phyloP scores from a whole-genome alignment of 1,284 basidiomycete species.

The Coniferiporia sulphurascens region DNA sequence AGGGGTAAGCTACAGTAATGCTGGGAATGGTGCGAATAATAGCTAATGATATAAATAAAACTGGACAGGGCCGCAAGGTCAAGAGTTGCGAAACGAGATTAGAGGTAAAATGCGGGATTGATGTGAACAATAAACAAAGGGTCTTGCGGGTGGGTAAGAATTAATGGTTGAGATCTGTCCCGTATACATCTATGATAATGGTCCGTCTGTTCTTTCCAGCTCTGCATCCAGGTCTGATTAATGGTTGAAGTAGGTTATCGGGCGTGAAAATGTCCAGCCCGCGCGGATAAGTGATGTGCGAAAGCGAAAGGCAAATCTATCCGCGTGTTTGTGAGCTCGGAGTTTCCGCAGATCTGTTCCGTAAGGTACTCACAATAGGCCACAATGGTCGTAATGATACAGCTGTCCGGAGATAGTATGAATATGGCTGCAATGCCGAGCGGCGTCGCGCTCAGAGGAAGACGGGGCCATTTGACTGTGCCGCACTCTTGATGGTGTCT shows the following conservation, averaged over 20 bases:
- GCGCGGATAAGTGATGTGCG: neutral
- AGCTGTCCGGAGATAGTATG: slow-evolving; percentile 5
- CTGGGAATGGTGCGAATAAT: neutral
- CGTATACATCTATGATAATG: neutral
- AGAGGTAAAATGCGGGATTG: neutral
- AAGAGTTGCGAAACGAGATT: neutral
- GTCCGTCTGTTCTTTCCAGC: slow-evolving; percentile 1
- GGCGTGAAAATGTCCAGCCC: slow-evolving; percentile 5
- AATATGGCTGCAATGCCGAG: neutral
- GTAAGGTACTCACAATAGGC: slow-evolving; percentile 5
- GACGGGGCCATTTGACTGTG: slow-evolving; percentile 13
- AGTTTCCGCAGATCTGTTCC: neutral
- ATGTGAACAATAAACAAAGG: neutral
- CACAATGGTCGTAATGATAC: slow-evolving; percentile 2
- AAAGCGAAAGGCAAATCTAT: slow-evolving; percentile 7
- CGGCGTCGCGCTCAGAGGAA: slow-evolving; percentile 1
- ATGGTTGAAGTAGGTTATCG: slow-evolving; percentile 1
- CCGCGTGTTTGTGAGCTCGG: neutral
- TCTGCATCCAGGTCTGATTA: slow-evolving; percentile 5
- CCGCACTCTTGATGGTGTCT: slow-evolving; percentile 11
- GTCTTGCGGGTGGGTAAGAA: neutral
- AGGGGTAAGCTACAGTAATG: neutral
- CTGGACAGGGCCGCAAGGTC: neutral
- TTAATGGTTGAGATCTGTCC: neutral
- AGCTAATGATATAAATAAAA: slow-evolving; percentile 15